Percentiles rank a stretch among this genome's conserved stretches.
Evolutionary conservation across 2,329 filamentous ascomycete species (phyloP).

Genomic region (Fusarium robinianum): DNA sequence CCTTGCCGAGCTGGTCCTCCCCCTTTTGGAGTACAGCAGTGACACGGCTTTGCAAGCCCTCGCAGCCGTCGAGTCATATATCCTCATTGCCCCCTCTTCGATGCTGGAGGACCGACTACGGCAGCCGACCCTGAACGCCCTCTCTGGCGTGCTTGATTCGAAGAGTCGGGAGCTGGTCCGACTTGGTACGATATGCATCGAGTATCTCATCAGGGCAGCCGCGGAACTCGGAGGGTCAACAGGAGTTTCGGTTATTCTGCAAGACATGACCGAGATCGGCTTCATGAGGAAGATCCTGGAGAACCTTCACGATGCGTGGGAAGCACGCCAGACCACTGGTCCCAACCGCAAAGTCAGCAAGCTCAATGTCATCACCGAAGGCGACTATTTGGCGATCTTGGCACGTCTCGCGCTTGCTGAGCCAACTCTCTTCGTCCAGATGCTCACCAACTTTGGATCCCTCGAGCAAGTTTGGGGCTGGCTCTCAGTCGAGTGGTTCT

Average conservation of each 20-base stretch:
- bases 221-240: conserved; percentile 63
- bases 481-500: conserved; percentile 69
- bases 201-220: conserved; percentile 67
- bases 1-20: conserved; percentile 66
- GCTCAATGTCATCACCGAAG: conserved; percentile 76
- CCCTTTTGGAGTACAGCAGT: conserved; percentile 68
- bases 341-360: conserved; percentile 72
- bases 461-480: conserved; percentile 61
- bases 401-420: conserved; percentile 77
- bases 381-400: conserved; percentile 83
- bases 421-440: conserved; percentile 67
- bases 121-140: conserved; percentile 53
- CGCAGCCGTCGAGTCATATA: conserved; percentile 70
- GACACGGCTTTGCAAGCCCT: conserved; percentile 66
- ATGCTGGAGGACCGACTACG: conserved; percentile 63
- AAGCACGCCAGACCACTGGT: conserved; percentile 79
- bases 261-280: conserved; percentile 66
- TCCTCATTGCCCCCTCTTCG: conserved; percentile 70
- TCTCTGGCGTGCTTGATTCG: conserved; percentile 55
- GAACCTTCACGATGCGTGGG: conserved; percentile 69
- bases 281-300: conserved; percentile 67
- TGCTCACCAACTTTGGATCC: conserved; percentile 53
- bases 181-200: conserved; percentile 63
- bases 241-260: conserved; percentile 66
- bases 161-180: conserved; percentile 62